Conservation (phyloP, 208 protist genomes). For the Crithidia bombi region DNA sequence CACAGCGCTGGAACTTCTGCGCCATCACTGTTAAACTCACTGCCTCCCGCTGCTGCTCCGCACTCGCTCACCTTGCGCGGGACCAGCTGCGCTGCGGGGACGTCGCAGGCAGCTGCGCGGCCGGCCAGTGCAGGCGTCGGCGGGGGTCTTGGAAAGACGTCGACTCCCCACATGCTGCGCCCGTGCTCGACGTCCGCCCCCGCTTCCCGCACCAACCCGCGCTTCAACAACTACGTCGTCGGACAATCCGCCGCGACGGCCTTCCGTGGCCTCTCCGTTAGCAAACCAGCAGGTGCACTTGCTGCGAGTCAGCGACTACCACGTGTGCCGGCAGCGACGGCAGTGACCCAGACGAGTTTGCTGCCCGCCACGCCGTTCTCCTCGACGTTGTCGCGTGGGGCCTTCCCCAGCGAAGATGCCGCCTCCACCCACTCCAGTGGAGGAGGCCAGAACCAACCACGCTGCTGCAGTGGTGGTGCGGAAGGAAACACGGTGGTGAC, state of each 20-base stretch:
- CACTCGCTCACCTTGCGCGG: constrained; percentile 5
- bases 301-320: constrained; percentile 7
- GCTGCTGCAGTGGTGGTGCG: too few species aligned
- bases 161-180: neutral
- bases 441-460: too few species aligned
- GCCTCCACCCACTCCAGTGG: too few species aligned
- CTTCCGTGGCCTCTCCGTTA: neutral
- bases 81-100: neutral
- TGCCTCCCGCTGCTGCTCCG: constrained; percentile 3
- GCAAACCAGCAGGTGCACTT: neutral
- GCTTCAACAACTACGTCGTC: constrained; percentile 32
- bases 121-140: neutral
- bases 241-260: constrained; percentile 4
- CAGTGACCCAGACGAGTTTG: neutral
- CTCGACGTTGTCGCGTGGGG: neutral
- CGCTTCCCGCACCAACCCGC: neutral
- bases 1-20: neutral
- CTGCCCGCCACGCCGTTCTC: neutral
- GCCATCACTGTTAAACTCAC: neutral
- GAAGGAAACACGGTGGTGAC: too few species aligned
- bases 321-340: neutral
- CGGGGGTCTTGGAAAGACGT: neutral
- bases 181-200: constrained; percentile 1
- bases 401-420: too few species aligned
- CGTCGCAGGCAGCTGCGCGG: neutral